Conservation (phyloP, 73 alveolate genomes). For the Uronychia binucleata region DNA sequence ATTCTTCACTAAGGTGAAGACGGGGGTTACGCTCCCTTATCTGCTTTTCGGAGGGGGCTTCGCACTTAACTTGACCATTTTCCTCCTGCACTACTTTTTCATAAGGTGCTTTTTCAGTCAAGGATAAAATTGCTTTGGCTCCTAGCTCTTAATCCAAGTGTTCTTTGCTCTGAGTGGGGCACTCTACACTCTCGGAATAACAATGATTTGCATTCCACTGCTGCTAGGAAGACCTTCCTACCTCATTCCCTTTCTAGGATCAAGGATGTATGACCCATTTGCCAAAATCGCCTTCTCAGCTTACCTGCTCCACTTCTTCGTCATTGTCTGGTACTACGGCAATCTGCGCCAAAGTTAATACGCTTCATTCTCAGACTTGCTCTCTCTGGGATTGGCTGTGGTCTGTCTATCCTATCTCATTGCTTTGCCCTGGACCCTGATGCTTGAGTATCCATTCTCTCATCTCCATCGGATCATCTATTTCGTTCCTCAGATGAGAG, state of each 20-base stretch:
- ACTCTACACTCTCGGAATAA: background rate
- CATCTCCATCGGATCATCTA: background rate
- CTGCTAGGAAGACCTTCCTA: background rate
- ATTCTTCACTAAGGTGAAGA: background rate
- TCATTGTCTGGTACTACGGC: conserved; percentile 18
- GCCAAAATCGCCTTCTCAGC: conserved; percentile 14
- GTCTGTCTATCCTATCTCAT: background rate
- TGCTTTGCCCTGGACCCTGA: background rate
- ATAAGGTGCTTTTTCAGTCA: background rate
- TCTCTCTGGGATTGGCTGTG: background rate
- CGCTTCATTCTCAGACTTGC: background rate
- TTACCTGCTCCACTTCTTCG: conserved; percentile 7
- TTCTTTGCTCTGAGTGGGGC: background rate
- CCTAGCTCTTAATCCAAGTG: background rate
- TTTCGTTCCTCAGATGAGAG: background rate
- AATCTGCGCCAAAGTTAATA: background rate
- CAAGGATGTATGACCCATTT: conserved; percentile 8
- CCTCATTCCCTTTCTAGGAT: background rate
- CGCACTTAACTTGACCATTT: background rate
- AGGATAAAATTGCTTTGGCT: background rate
- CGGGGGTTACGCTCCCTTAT: background rate
- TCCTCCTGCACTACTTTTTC: background rate
- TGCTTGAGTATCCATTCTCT: background rate
- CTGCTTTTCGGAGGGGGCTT: background rate
- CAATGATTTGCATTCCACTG: background rate